Conservation (phyloP, 1,139 yeast species). For the Tardiomyces depauwii region DNA sequence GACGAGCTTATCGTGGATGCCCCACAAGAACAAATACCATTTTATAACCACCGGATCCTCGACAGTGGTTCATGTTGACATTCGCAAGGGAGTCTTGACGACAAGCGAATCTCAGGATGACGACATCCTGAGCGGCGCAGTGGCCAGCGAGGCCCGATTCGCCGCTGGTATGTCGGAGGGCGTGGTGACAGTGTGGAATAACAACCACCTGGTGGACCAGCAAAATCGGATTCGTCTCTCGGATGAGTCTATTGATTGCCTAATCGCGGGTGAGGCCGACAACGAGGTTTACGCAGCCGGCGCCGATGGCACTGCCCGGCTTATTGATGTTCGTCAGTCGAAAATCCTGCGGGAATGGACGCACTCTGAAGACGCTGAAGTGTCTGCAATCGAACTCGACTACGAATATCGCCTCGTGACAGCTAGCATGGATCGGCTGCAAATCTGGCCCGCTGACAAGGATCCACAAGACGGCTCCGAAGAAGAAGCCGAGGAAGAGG, state of each 20-base stretch:
- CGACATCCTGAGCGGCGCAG: conserved; percentile 64
- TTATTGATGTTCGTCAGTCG: conserved; percentile 56
- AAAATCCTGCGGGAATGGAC: conserved; percentile 53
- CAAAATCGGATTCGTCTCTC: conserved; percentile 64
- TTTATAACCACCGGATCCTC: conserved; percentile 77
- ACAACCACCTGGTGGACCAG: conserved; percentile 50
- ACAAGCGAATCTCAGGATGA: conserved; percentile 86
- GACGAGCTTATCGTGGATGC: conserved; percentile 46
- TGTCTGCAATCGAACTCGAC: conserved; percentile 66
- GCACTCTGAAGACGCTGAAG: conserved; percentile 61
- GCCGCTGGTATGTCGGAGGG: conserved; percentile 91
- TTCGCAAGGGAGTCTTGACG: conserved; percentile 50
- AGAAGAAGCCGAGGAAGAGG: conserved; percentile 18
- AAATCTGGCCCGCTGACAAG: conserved; percentile 47
- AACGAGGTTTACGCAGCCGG: conserved; percentile 77
- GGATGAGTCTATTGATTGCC: conserved; percentile 67
- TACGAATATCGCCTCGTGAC: conserved; percentile 65
- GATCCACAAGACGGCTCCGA: conserved; percentile 14
- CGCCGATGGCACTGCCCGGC: conserved; percentile 66
- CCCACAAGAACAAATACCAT: conserved; percentile 65
- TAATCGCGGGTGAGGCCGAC: conserved; percentile 65
- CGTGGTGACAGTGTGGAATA: conserved; percentile 83
- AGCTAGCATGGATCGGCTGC: conserved; percentile 73
- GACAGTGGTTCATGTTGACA: conserved; percentile 67
- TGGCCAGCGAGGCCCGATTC: conserved; percentile 47